Evolutionary conservation across 1,284 basidiomycete species (phyloP).

Genomic region (Boletus semigastroideus): DNA sequence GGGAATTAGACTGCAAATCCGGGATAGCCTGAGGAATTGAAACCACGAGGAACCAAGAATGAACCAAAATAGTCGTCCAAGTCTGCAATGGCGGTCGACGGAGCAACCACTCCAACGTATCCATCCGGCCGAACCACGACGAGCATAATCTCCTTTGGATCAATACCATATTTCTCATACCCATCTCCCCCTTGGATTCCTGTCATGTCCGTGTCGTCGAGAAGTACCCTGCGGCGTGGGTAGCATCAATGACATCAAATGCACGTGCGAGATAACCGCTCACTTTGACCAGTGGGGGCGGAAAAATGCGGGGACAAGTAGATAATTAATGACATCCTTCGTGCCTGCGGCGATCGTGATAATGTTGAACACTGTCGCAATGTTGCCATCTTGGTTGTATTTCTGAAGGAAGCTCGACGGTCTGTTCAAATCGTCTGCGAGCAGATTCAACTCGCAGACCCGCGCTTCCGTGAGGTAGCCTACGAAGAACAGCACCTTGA

Average conservation of each 20-base stretch:
- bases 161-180: conserved; percentile 50
- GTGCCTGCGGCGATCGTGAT: not conserved
- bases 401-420: not conserved
- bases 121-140: conserved; percentile 59
- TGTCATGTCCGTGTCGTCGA: not conserved
- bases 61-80: not conserved
- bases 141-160: conserved; percentile 43
- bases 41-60: not conserved
- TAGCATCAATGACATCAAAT: too few relatives aligned
- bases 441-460: not conserved
- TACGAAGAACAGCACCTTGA: conserved; percentile 70
- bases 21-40: too few relatives aligned
- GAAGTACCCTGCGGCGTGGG: not conserved
- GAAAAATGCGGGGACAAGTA: conserved; percentile 48
- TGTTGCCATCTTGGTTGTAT: not conserved
- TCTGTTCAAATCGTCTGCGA: not conserved
- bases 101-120: conserved; percentile 51
- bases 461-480: conserved; percentile 47
- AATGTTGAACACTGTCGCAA: not conserved
- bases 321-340: conserved; percentile 31
- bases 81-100: conserved; percentile 31
- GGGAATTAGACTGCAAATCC: too few relatives aligned
- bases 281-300: conserved; percentile 68
- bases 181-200: conserved; percentile 28
- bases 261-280: not conserved